These are phyloP conservation scores for Nemania serpens DNA, from an alignment of 2,329 filamentous ascomycete species.

Conservation along the genomic window DNA sequence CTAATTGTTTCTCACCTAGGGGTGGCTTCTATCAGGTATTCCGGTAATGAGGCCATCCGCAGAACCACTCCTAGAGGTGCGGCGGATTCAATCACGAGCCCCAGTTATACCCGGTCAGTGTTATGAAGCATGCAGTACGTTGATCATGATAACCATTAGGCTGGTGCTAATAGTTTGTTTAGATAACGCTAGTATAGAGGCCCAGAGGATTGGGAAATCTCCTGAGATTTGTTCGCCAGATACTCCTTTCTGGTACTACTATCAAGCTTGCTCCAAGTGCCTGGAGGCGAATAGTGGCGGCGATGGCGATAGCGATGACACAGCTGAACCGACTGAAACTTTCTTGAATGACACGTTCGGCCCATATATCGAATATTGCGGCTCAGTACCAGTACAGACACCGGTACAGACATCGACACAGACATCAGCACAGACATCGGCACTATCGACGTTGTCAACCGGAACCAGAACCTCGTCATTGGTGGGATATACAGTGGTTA, in stretches of 20 bases:
- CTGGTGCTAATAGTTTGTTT: neutral
- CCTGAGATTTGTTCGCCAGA: neutral
- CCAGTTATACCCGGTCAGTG: neutral
- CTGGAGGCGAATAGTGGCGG: too few species aligned
- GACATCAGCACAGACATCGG: too few species aligned
- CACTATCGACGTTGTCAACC: neutral
- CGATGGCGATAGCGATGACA: too few species aligned
- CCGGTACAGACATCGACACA: too few species aligned
- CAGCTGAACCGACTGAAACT: too few species aligned
- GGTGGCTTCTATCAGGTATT: too few species aligned
- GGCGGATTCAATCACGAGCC: neutral
- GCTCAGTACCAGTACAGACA: too few species aligned
- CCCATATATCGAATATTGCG: too few species aligned
- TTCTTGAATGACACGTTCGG: too few species aligned
- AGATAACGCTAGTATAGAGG: conserved; percentile 14
- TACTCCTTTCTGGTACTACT: neutral
- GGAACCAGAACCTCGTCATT: neutral
- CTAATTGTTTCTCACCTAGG: too few species aligned
- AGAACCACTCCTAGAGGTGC: too few species aligned
- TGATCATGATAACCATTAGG: neutral
- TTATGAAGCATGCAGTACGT: conserved; percentile 13
- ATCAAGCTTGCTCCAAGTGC: neutral
- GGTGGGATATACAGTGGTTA: neutral
- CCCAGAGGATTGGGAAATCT: neutral
- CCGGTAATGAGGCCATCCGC: too few species aligned